phyloP scores from a whole-genome alignment of 2,329 filamentous ascomycete species.

The Phaeosphaeria sp. region DNA sequence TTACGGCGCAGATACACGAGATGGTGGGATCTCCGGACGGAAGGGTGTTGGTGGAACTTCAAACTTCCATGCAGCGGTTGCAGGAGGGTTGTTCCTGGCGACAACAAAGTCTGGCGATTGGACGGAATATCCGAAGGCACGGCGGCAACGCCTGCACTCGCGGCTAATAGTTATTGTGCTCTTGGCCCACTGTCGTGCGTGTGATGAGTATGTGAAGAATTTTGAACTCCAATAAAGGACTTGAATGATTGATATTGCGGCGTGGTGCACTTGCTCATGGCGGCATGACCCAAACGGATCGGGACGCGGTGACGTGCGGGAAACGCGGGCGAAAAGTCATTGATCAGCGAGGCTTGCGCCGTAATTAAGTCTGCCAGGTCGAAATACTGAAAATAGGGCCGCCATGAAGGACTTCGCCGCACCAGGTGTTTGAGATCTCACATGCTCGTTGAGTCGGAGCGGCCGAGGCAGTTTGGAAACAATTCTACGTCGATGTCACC shows the following conservation, averaged over 20 bases:
- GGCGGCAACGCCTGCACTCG: not conserved
- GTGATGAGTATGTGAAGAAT: not conserved
- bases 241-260: not conserved
- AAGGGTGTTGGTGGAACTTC: conserved; percentile 4
- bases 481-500: not conserved
- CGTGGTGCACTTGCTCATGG: not conserved
- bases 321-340: not conserved
- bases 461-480: not conserved
- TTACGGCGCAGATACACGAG: conserved; percentile 2
- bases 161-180: conserved; percentile 3
- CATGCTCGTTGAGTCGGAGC: not conserved
- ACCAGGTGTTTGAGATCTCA: not conserved
- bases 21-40: not conserved
- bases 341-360: not conserved
- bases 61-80: conserved; percentile 1
- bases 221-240: not conserved
- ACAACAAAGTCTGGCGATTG: conserved; percentile 1
- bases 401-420: not conserved
- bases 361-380: not conserved
- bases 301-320: not conserved
- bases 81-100: conserved; percentile 3
- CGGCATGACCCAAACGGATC: conserved; percentile 1
- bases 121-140: conserved; percentile 2
- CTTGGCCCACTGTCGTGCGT: not conserved
- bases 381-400: not conserved